A percentile compares a stretch with the other conserved stretches of the same genome.
Evolutionary conservation across 2,329 filamentous ascomycete genomes (phyloP).

Genomic region (Neonectria ditissima): DNA sequence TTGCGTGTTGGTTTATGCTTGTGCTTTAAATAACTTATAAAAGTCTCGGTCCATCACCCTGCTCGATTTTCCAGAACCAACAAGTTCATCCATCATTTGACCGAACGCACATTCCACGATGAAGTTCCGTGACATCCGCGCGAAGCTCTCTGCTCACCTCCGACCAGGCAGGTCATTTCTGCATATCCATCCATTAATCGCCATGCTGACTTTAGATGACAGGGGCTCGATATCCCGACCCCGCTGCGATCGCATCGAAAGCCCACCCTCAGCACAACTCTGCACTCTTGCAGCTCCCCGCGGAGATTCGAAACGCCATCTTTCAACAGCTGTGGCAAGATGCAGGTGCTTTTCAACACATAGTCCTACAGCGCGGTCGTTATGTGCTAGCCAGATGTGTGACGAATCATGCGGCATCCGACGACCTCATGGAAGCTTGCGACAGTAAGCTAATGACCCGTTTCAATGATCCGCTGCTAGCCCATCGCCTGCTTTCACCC

Average conservation of each 20-base stretch:
- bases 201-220: not conserved
- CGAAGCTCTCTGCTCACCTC: not conserved
- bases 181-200: not conserved
- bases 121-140: not conserved
- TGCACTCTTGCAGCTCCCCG: not conserved
- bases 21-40: too few relatives aligned
- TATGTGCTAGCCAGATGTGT: not conserved
- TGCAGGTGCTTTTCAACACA: constrained; percentile 2
- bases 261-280: constrained; percentile 5
- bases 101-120: not conserved
- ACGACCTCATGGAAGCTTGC: constrained; percentile 5
- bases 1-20: too few relatives aligned
- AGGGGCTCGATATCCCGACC: constrained; percentile 4
- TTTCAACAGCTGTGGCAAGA: constrained; percentile 6
- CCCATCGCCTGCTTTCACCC: not conserved
- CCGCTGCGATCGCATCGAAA: constrained; percentile 2
- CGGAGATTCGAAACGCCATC: constrained; percentile 11
- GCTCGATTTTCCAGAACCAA: not conserved
- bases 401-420: constrained; percentile 1
- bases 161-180: not conserved
- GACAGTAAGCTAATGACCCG: not conserved
- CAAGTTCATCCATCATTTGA: not conserved
- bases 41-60: too few relatives aligned
- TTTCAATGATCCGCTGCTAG: not conserved
- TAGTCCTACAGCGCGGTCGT: constrained; percentile 6